Conservation (phyloP, 257 asterid species). For the Ballota nigra region DNA sequence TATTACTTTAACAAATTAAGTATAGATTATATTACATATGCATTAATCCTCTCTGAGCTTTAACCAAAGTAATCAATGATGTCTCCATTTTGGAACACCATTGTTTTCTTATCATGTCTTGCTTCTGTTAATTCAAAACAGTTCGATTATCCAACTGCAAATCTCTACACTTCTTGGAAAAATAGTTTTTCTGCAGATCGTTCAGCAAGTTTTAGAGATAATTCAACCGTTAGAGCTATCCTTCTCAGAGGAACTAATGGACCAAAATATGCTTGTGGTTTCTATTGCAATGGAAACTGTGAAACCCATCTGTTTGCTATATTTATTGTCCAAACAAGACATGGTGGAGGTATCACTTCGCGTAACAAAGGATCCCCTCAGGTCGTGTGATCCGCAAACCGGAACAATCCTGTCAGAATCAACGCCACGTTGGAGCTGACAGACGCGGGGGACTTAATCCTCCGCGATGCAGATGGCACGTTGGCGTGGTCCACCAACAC, state of each 20-base stretch:
- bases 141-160: conserved; percentile 42
- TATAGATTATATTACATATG: no score
- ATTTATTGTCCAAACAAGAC: conserved; percentile 38
- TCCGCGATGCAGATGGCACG: conserved; percentile 36
- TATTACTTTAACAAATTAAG: no score
- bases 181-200: conserved; percentile 31
- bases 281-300: conserved; percentile 39
- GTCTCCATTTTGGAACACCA: not conserved
- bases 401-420: conserved; percentile 30
- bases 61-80: not conserved
- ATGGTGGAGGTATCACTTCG: conserved; percentile 17
- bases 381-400: conserved; percentile 54
- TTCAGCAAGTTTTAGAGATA: conserved; percentile 27
- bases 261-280: conserved; percentile 42
- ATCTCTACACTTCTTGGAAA: conserved; percentile 42
- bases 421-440: conserved; percentile 43
- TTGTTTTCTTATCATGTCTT: not conserved
- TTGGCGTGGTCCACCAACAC: conserved; percentile 47
- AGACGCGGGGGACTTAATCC: conserved; percentile 31
- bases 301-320: conserved; percentile 38
- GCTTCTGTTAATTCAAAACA: conserved; percentile 28
- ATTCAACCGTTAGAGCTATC: conserved; percentile 33
- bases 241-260: conserved; percentile 40
- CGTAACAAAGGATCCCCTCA: conserved; percentile 38
- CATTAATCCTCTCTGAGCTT: no score